Base-by-base conservation (phyloP, 2,329 filamentous ascomycete genomes). In the Orbilia javanica region DNA sequence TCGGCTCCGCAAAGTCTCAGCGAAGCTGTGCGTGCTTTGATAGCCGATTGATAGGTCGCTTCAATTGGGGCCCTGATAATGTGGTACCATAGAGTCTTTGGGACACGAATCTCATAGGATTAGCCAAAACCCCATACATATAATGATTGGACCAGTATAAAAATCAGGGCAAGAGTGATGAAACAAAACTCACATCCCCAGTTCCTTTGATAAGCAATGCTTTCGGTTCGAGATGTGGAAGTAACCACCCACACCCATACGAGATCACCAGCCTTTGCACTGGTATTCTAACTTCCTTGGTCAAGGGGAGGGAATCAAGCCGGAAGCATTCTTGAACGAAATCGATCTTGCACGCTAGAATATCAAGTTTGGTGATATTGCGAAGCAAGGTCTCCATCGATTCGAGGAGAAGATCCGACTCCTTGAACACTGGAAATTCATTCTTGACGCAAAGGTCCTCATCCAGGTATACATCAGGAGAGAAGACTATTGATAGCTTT, bases 221-320 rank as follows among this genome's bases (percentile, higher is more conserved):
- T 4, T 27, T 39, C 20, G 55, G 55, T 18, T 42, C 55, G 7
- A 60, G 55, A 42, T 60, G 55, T 8, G 55, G 15, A 15, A 60
- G 34, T 7, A 42, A n/a, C 55, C 55, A 60, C 18, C 55, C 55
- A 8, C 55, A 42, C 27, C 55, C 55, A 20, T 60, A 42, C 20
- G 55, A 42, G 3, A 60, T 42, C 34, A 27, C 10, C 7, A 60
- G 5, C 6, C 0, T 27, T 25, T n/a, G n/a, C 55, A 60, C 55
- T 8, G 55, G 55, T 25, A 42, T 42, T 10, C 34, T 25, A 11
- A 0, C n/a, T 29, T 42, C 11, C 27, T 22, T 57, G 3, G 29
- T n/a, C 8, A 60, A 3, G 27, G 31, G 34, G 8, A 42, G 55
- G 1, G 20, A 25, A n/a, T n/a, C 27, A 1, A 60, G 34, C 13